These are phyloP conservation scores for Solanum microdontum DNA, from an alignment of 257 asterid species.

Conservation along the genomic window DNA sequence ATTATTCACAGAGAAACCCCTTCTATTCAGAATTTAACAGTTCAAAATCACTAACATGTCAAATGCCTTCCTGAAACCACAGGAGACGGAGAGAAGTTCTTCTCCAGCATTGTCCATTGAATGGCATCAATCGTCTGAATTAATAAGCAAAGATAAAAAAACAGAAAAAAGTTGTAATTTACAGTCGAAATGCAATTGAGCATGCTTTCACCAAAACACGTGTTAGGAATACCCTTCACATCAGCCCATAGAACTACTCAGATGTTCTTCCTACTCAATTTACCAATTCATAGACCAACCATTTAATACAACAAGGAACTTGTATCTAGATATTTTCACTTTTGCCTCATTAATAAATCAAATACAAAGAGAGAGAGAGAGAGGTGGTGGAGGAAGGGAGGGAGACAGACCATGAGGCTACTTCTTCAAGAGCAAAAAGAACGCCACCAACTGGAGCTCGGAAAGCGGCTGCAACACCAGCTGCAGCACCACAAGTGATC, in stretches of 20 bases:
- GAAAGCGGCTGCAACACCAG: slow-evolving; percentile 99
- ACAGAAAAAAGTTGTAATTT: neutral
- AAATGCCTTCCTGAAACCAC: neutral
- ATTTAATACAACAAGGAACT: neutral
- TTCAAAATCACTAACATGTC: neutral
- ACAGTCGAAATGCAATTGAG: neutral
- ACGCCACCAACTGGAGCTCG: slow-evolving; percentile 99
- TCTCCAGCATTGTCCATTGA: neutral
- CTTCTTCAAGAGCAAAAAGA: slow-evolving; percentile 99
- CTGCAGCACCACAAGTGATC: slow-evolving; percentile 99
- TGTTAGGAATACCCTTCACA: neutral
- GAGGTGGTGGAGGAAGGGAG: neutral
- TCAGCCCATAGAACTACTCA: neutral
- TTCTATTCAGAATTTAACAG: neutral
- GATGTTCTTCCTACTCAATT: neutral
- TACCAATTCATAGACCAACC: neutral
- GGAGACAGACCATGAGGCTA: slow-evolving; percentile 74
- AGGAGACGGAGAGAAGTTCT: neutral
- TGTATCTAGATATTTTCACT: neutral
- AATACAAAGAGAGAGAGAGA: neutral
- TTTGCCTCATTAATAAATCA: neutral
- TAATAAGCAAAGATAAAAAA: neutral
- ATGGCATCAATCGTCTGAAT: neutral
- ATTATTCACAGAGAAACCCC: neutral
- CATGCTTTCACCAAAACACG: neutral